Percentiles rank a stretch among this genome's conserved stretches.
These are phyloP conservation scores for Albizia julibrissin DNA, from an alignment of 306 rosid genomes.

Conservation along the genomic window DNA sequence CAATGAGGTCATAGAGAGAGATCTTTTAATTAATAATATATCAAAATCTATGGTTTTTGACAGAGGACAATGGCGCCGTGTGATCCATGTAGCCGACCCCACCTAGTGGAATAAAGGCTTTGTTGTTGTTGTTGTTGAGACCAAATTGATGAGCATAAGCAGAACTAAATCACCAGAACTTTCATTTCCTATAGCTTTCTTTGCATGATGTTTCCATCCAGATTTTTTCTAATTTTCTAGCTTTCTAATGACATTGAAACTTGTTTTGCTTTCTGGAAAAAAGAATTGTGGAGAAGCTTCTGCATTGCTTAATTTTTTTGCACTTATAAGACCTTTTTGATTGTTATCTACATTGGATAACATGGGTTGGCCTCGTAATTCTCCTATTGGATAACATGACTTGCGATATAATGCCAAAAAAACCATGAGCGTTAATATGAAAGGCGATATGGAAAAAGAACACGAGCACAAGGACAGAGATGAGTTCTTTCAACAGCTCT, in stretches of 20 bases:
- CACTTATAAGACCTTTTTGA: neutral
- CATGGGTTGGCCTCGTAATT: neutral
- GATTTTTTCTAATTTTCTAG: neutral
- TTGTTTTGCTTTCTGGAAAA: neutral
- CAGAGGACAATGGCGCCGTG: too few species aligned
- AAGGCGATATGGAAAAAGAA: too few species aligned
- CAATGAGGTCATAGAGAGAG: too few species aligned
- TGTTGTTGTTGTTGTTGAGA: too few species aligned
- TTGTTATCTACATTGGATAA: neutral
- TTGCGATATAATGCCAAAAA: too few species aligned
- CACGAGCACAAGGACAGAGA: too few species aligned
- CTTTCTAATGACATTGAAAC: neutral
- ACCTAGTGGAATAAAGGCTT: too few species aligned
- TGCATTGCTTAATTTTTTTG: neutral
- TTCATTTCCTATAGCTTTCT: neutral
- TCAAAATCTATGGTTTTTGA: too few species aligned
- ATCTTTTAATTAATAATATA: too few species aligned
- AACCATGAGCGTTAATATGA: too few species aligned
- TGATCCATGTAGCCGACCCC: too few species aligned
- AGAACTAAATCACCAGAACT: conserved; percentile 7
- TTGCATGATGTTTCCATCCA: neutral
- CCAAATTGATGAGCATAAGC: conserved; percentile 18
- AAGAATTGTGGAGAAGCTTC: neutral
- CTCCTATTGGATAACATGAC: neutral
- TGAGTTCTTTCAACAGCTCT: too few species aligned